Percentiles rank a stretch among this genome's conserved stretches.
Evolutionary conservation across 345 rosid species (phyloP).

Genomic region (Turnera subulata): DNA sequence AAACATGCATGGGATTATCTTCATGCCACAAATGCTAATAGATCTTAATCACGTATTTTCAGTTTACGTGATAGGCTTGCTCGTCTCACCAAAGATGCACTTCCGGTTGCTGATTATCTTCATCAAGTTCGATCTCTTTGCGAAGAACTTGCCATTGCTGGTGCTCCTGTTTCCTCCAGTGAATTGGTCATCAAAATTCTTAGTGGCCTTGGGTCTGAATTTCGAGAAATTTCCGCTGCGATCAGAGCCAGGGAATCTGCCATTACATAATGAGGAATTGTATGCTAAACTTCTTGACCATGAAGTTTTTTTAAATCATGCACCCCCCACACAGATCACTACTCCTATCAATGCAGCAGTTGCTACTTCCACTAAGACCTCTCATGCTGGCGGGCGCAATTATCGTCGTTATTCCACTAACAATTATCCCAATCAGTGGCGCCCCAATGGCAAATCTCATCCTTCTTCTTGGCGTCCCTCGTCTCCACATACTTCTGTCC

Average conservation of each 20-base stretch:
- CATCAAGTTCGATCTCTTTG: background rate
- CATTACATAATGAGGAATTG: background rate
- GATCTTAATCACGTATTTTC: background rate
- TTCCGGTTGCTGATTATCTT: background rate
- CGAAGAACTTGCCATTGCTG: background rate
- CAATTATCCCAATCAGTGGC: too few relatives aligned
- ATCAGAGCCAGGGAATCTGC: background rate
- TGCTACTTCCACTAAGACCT: too few relatives aligned
- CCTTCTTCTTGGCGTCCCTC: too few relatives aligned
- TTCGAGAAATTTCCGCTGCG: background rate
- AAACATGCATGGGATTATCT: background rate
- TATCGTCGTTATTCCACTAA: too few relatives aligned
- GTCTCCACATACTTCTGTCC: too few relatives aligned
- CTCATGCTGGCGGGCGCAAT: too few relatives aligned
- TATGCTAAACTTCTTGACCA: background rate
- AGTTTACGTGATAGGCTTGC: background rate
- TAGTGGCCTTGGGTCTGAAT: background rate
- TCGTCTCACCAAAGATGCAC: background rate
- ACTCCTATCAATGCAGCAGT: too few relatives aligned
- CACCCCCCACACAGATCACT: too few relatives aligned
- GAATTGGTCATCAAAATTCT: background rate
- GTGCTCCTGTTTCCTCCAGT: background rate
- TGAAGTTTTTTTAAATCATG: background rate
- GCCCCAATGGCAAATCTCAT: too few relatives aligned
- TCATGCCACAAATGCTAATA: background rate